These are phyloP conservation scores for Selaginella tamariscina DNA, from an alignment of 75 land plant species.

Conservation along the genomic window DNA sequence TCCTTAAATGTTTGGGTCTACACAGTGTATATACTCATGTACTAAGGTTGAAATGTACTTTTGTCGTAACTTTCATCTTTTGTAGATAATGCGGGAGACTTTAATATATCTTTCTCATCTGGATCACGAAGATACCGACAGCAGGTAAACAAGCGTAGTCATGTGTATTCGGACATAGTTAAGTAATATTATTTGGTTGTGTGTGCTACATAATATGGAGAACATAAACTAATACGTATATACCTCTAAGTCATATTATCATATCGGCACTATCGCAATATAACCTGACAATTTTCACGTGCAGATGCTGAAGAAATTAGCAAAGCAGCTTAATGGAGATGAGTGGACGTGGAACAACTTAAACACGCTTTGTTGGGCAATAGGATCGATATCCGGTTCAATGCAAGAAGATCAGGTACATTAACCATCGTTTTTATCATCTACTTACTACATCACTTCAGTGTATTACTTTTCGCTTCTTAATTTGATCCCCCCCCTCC, in stretches of 20 bases:
- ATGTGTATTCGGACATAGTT: not conserved
- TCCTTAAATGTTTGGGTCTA: no score
- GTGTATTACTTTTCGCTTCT: not conserved
- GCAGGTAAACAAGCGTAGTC: constrained; percentile 39
- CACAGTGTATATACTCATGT: no score
- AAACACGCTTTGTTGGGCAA: constrained; percentile 98
- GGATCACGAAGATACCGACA: constrained; percentile 96
- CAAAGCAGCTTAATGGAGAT: constrained; percentile 84
- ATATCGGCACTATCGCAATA: no score
- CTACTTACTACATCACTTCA: not conserved
- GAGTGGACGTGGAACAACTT: constrained; percentile 98
- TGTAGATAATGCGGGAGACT: constrained; percentile 97
- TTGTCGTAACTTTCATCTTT: no score
- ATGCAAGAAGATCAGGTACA: constrained; percentile 96
- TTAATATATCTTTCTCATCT: constrained; percentile 84
- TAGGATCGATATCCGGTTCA: constrained; percentile 95
- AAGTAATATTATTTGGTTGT: not conserved
- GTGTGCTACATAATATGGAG: no score
- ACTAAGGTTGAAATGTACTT: no score
- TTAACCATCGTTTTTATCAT: not conserved
- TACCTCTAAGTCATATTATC: no score
- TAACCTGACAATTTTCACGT: no score
- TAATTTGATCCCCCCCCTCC: no score
- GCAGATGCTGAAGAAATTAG: constrained; percentile 86
- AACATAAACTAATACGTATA: no score